Evolutionary conservation across 768 basidiomycete species (phyloP), one percentile per base, ranked within the genome.

Genomic region (Mycena haematopus): DNA sequence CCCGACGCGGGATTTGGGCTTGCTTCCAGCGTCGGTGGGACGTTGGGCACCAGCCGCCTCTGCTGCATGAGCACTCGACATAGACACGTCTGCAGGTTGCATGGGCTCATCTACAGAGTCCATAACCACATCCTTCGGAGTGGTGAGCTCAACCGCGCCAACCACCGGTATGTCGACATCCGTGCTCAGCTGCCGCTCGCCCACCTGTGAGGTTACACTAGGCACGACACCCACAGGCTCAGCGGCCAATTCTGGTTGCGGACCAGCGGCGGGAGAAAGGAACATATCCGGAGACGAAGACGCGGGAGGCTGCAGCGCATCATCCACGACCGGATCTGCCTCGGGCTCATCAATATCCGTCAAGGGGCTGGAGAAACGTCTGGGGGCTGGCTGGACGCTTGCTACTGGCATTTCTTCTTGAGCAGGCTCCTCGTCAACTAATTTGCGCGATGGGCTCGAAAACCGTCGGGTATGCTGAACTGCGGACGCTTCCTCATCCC

Each of bases 271-370:
- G 8, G 65, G 65, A 47, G 65, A 66, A 31, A 52, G 50, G 35
- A 62, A 52, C 31, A 59, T 35, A 42, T 63, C 60, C 25, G 65
- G 65, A 14, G 65, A 63, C 3, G 65, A 60, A 14, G 65, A 56
- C 6, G 27, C 52, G 5, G 61, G 56, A 24, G 65, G 65, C 10
- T 53, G 21, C n/a, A 52, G 56, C 25, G 38, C 61, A 60, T 52
- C 57, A 14, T 62, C 60, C 6, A 61, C 44, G 35, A 52, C 29
- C 13, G 49, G 60, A 44, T 42, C 36, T 3, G 45, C 45, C 10
- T 55, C 52, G 3, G 50, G 27, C 21, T 44, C 62, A 15, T 36
- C 60, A n/a, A 38, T 36, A 19, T 33, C 36, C 40, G 56, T 63
- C 35, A 63, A 58, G 35, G 62, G 62, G 51, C 62, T 63, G 29